These are phyloP conservation scores for Sanghuangporus sanghuang DNA, from an alignment of 1,284 basidiomycete species.

Conservation along the genomic window DNA sequence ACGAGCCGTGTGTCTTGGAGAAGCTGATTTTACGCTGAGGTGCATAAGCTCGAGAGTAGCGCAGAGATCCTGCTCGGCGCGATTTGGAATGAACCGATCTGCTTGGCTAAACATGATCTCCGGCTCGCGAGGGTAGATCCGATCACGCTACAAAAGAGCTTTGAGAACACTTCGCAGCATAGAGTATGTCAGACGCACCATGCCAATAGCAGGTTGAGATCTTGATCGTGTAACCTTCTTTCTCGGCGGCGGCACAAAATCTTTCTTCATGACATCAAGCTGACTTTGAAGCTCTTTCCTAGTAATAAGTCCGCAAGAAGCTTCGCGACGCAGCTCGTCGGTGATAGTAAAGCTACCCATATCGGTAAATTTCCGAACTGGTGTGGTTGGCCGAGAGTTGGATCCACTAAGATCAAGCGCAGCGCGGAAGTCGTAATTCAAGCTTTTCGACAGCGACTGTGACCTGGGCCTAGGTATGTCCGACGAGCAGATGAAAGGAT, in stretches of 20 bases:
- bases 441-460: constrained; percentile 15
- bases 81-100: constrained; percentile 71
- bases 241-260: constrained; percentile 50
- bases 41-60: constrained; percentile 61
- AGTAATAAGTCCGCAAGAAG: constrained; percentile 59
- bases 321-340: constrained; percentile 54
- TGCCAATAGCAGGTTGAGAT: constrained; percentile 53
- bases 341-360: constrained; percentile 41
- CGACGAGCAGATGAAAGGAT: constrained; percentile 47
- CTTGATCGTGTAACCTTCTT: constrained; percentile 65
- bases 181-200: constrained; percentile 26
- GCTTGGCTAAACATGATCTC: constrained; percentile 38
- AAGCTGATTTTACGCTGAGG: constrained; percentile 54
- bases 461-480: constrained; percentile 1
- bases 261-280: constrained; percentile 63
- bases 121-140: constrained; percentile 10
- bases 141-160: constrained; percentile 13
- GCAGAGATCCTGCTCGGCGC: constrained; percentile 45
- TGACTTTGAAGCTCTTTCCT: constrained; percentile 65
- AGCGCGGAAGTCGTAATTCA: constrained; percentile 11
- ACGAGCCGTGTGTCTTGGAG: constrained; percentile 71
- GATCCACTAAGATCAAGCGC: constrained; percentile 20
- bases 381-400: constrained; percentile 52
- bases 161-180: not conserved
- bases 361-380: constrained; percentile 50